Evolutionary conservation across 768 basidiomycete species (phyloP), one percentile per base, ranked within the genome.

Genomic region (Tulasnella sp.): DNA sequence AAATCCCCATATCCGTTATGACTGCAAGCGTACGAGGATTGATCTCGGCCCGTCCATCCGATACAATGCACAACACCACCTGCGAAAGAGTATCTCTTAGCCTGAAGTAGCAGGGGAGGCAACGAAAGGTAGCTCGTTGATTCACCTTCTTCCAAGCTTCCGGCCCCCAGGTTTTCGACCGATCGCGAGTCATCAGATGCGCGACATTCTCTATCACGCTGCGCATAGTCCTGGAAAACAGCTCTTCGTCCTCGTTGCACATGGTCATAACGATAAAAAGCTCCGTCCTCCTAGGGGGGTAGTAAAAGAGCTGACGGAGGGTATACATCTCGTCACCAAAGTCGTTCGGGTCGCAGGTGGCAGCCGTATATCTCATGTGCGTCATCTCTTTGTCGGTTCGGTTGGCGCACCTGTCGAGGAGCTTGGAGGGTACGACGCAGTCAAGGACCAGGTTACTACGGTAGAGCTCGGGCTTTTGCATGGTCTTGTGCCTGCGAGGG

Each of bases 381-480:
- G 89, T 90, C 70, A 90, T 94, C 71, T 96, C 94, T 63, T 90
- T 82, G 60, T 91, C 90, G 48, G 80, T 84, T 54, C 82, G 80
- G 62, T 80, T 72, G 4, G 82, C 74, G 65, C 88, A 91, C 77
- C 89, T 82, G 61, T 89, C 83, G 26, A 98, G 78, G 43, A 98
- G 76, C 66, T 92, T 94, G 13, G 85, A 78, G 0, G 94, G 94
- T 0, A 96, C 91, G 0, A 86, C 80, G 9, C 85, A 82, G 73
- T 97, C 93, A 34, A 94, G 75, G 11, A 98, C 89, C 48, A 95
- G 84, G 71, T 98, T 96, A 5, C 94, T 95, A 62, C 90, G 86
- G 72, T 88, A 92, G 11, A 97, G 77, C 80, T 87, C 87, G 65
- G 94, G 88, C 68, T 82, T 83, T 75, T 96, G 96, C 69, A 91